These are phyloP conservation scores for Schizochytrium sp. DNA, from an alignment of 108 stramenopile genomes.

Conservation along the genomic window DNA sequence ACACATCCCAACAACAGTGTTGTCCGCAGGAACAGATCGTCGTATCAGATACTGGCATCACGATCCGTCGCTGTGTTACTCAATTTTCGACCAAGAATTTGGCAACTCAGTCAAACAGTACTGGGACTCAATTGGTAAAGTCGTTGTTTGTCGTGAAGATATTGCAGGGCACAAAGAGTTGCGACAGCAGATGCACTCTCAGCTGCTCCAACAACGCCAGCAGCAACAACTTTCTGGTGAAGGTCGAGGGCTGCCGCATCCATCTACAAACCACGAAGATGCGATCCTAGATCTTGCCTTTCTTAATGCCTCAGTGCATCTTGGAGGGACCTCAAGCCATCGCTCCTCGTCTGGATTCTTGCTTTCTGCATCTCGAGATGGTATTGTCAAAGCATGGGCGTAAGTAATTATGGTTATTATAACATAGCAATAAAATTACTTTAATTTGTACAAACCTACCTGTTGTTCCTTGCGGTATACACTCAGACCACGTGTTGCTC, in stretches of 20 bases:
- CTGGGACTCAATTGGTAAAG: constrained; percentile 40
- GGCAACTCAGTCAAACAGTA: constrained; percentile 24
- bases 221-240: constrained; percentile 3
- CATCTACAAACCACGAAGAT: constrained; percentile 31
- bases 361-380: constrained; percentile 38
- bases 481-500: not conserved
- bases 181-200: not conserved
- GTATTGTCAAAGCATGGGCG: constrained; percentile 49
- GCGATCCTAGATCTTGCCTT: constrained; percentile 51
- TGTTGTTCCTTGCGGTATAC: not conserved
- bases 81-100: constrained; percentile 58
- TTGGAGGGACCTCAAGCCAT: not conserved
- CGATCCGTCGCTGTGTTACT: not conserved
- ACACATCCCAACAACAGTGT: constrained; percentile 36
- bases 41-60: constrained; percentile 46
- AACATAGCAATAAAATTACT: not conserved
- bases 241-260: constrained; percentile 27
- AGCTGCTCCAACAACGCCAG: not conserved
- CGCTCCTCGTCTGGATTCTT: not conserved
- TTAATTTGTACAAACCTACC: not conserved
- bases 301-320: not conserved
- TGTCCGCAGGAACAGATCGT: constrained; percentile 23
- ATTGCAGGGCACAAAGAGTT: constrained; percentile 8
- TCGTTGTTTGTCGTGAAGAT: constrained; percentile 9
- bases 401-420: not conserved